Percentiles rank a stretch among this genome's conserved stretches.
Evolutionary conservation across 495 filamentous ascomycete genomes (phyloP).

Genomic region (Letharia lupina): DNA sequence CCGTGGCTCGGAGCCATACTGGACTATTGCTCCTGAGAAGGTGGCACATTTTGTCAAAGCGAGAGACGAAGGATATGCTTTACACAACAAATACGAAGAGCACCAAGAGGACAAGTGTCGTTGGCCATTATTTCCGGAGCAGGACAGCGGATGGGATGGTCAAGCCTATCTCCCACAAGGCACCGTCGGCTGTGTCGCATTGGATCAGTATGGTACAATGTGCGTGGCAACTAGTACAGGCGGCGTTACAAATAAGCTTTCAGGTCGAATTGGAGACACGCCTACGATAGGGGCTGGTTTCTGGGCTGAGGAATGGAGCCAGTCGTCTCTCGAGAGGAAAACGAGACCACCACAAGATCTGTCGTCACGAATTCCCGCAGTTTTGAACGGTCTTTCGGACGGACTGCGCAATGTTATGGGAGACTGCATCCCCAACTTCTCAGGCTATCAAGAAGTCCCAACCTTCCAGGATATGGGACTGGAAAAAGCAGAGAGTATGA

Average conservation of each 20-base stretch:
- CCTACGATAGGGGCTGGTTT: conserved; percentile 80
- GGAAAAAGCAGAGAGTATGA: conserved; percentile 5
- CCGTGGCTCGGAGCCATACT: no score
- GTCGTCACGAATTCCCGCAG: not conserved
- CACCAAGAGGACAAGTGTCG: conserved; percentile 22
- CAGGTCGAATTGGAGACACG: conserved; percentile 74
- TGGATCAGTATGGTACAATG: conserved; percentile 64
- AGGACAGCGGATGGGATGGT: conserved; percentile 34
- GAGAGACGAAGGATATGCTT: not conserved
- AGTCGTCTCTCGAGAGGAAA: conserved; percentile 21
- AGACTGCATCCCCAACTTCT: conserved; percentile 10
- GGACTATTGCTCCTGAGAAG: not conserved
- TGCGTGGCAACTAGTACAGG: conserved; percentile 81
- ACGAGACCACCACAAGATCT: not conserved
- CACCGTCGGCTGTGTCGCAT: conserved; percentile 72
- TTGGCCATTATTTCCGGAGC: conserved; percentile 16
- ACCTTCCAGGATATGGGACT: conserved; percentile 7
- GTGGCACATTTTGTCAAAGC: not conserved
- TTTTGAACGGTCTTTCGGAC: conserved; percentile 29
- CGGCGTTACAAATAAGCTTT: conserved; percentile 81
- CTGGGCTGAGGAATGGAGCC: conserved; percentile 72
- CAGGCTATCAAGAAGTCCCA: conserved; percentile 11
- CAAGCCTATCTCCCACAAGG: conserved; percentile 68
- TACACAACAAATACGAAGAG: not conserved
- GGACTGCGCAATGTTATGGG: conserved; percentile 9